Evolutionary conservation across 2,329 filamentous ascomycete species (phyloP).

Genomic region (Sporothrix humicola): DNA sequence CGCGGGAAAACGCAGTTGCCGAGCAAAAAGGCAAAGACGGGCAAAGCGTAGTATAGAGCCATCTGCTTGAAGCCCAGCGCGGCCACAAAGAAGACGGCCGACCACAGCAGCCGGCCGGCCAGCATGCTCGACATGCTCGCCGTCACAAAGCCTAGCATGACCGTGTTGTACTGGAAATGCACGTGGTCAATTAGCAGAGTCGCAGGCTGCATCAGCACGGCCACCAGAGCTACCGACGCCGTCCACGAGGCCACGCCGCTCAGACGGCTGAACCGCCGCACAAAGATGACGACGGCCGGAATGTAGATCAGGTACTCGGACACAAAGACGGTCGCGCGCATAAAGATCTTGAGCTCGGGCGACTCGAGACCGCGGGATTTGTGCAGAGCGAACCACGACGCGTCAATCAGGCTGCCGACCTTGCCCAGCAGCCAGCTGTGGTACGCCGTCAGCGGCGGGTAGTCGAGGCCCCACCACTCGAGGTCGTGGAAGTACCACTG

Average conservation of each 20-base stretch:
- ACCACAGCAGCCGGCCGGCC: constrained; percentile 83
- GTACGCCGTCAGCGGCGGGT: constrained; percentile 95
- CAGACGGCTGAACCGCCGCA: constrained; percentile 77
- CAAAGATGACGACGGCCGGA: constrained; percentile 83
- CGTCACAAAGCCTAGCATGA: constrained; percentile 92
- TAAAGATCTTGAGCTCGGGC: constrained; percentile 84
- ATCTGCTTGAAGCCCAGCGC: constrained; percentile 99
- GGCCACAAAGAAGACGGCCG: constrained; percentile 89
- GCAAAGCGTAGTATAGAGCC: constrained; percentile 95
- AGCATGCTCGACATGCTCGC: constrained; percentile 88
- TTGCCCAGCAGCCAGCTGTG: constrained; percentile 95
- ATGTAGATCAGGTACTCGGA: constrained; percentile 92
- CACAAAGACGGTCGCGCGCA: constrained; percentile 88
- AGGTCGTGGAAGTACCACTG: constrained; percentile 99
- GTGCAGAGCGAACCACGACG: constrained; percentile 85
- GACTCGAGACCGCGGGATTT: constrained; percentile 83
- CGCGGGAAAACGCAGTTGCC: constrained; percentile 82
- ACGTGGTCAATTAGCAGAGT: constrained; percentile 93
- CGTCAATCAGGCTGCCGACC: constrained; percentile 78
- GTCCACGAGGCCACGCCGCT: constrained; percentile 82
- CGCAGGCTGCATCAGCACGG: constrained; percentile 88
- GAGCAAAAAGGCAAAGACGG: constrained; percentile 88
- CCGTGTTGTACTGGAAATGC: constrained; percentile 97
- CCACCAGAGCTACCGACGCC: constrained; percentile 81
- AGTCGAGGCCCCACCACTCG: constrained; percentile 97